Conservation (phyloP, 1,139 yeast genomes). For the Blastobotrys capitulatus region DNA sequence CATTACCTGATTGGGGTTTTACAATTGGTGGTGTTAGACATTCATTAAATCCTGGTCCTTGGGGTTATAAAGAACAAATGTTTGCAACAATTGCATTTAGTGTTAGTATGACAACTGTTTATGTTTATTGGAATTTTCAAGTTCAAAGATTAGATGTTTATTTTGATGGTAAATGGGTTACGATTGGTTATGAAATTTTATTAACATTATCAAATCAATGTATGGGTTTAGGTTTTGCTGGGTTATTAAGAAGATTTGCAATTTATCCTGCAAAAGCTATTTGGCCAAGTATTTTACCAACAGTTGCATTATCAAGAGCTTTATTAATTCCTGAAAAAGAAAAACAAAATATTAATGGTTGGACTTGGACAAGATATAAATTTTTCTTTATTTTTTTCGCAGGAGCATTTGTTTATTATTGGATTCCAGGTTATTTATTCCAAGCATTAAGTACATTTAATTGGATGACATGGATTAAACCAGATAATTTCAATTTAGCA, state of each 20-base stretch:
- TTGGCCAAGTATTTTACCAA: constrained; percentile 55
- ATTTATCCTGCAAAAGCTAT: constrained; percentile 52
- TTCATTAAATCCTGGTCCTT: constrained; percentile 56
- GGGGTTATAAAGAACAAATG: constrained; percentile 70
- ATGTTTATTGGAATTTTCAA: constrained; percentile 41
- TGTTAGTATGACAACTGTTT: constrained; percentile 40
- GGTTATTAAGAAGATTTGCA: constrained; percentile 50
- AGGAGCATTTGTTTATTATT: constrained; percentile 46
- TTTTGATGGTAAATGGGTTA: constrained; percentile 42
- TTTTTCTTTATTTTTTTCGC: constrained; percentile 41
- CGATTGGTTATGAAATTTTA: constrained; percentile 47
- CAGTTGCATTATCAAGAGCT: constrained; percentile 51
- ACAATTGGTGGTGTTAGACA: constrained; percentile 36
- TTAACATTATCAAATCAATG: constrained; percentile 50
- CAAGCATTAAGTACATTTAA: constrained; percentile 49
- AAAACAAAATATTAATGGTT: constrained; percentile 39
- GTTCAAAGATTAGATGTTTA: constrained; percentile 41
- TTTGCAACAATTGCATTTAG: constrained; percentile 46
- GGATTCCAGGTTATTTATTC: constrained; percentile 55
- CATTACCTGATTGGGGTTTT: constrained; percentile 48
- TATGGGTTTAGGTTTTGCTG: constrained; percentile 61
- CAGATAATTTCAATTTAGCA: constrained; percentile 49
- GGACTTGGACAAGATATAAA: constrained; percentile 45
- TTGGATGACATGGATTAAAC: constrained; percentile 64
- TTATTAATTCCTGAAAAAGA: constrained; percentile 37